These are phyloP conservation scores for Lecanosticta acicola DNA, from an alignment of 2,329 filamentous ascomycete genomes.

Conservation along the genomic window DNA sequence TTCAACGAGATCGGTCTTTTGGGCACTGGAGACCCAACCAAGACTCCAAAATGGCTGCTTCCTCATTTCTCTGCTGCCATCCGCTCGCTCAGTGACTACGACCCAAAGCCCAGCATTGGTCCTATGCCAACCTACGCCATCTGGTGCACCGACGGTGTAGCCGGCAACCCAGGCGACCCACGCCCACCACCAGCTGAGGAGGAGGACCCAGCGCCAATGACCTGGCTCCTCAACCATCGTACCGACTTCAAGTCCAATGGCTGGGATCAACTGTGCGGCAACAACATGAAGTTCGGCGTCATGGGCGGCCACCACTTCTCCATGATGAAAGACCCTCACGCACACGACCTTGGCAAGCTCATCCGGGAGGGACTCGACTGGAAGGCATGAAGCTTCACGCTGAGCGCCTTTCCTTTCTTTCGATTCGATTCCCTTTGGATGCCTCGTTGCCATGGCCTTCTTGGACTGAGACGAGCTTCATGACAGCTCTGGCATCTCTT, in stretches of 20 bases:
- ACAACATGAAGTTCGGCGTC: conserved; percentile 55
- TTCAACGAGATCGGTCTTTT: conserved; percentile 68
- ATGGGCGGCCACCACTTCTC: conserved; percentile 70
- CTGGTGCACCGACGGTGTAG: conserved; percentile 70
- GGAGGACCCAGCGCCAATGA: conserved; percentile 50
- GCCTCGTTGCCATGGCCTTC: conserved; percentile 14
- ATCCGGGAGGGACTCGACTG: conserved; percentile 40
- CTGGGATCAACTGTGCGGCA: conserved; percentile 61
- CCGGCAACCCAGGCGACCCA: conserved; percentile 59
- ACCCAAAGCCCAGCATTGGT: conserved; percentile 57
- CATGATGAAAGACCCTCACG: conserved; percentile 63
- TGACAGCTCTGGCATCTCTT: not conserved
- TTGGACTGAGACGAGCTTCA: conserved; percentile 25
- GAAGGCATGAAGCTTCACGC: conserved; percentile 18
- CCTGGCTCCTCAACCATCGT: conserved; percentile 67
- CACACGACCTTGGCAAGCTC: conserved; percentile 36
- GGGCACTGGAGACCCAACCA: conserved; percentile 54
- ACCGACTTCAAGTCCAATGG: conserved; percentile 65
- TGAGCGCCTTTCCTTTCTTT: conserved; percentile 7
- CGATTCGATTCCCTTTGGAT: conserved; percentile 17
- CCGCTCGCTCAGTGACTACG: conserved; percentile 62
- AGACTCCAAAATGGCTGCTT: conserved; percentile 66
- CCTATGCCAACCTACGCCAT: conserved; percentile 60
- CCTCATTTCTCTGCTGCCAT: conserved; percentile 68
- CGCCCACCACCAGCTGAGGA: conserved; percentile 58